phyloP scores from a whole-genome alignment of 495 filamentous ascomycete genomes.

The Daldinia concentrica region DNA sequence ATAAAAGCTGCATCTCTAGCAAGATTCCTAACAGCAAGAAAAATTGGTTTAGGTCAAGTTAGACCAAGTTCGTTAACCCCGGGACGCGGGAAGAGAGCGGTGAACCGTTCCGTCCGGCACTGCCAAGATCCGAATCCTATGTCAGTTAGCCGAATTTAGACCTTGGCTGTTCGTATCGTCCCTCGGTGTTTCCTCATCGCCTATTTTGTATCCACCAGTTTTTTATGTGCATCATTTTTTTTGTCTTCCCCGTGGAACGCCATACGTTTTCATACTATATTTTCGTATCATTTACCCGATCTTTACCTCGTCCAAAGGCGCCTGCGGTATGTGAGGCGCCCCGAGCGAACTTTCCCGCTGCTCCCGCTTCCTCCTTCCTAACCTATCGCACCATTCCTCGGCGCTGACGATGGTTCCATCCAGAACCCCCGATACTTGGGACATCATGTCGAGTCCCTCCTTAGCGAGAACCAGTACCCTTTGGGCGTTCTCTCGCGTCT shows the following conservation, averaged over 20 bases:
- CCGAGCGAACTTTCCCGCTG: conserved; percentile 40
- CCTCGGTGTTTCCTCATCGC: conserved; percentile 23
- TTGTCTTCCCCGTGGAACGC: conserved; percentile 40
- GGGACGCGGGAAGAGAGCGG: conserved; percentile 8
- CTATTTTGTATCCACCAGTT: conserved; percentile 21
- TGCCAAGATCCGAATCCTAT: conserved; percentile 23
- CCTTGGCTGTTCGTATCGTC: conserved; percentile 22
- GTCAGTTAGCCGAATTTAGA: conserved; percentile 26
- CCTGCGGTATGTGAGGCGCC: conserved; percentile 19
- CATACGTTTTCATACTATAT: conserved; percentile 24
- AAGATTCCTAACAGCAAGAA: conserved; percentile 35
- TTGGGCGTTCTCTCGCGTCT: conserved; percentile 64
- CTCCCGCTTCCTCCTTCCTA: conserved; percentile 66
- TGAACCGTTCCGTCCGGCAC: conserved; percentile 24
- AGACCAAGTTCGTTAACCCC: conserved; percentile 31
- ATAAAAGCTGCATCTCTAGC: conserved; percentile 38
- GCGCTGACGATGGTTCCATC: conserved; percentile 86
- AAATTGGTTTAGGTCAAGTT: conserved; percentile 36
- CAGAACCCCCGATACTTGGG: conserved; percentile 80
- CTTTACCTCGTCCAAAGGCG: conserved; percentile 38
- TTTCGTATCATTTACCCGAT: conserved; percentile 36
- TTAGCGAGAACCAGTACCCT: conserved; percentile 81
- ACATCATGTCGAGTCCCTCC: conserved; percentile 90
- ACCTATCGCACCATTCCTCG: conserved; percentile 82
- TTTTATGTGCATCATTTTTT: conserved; percentile 38